Conservation (phyloP, 768 basidiomycete genomes). For the Xerocomellus dryophilus region DNA sequence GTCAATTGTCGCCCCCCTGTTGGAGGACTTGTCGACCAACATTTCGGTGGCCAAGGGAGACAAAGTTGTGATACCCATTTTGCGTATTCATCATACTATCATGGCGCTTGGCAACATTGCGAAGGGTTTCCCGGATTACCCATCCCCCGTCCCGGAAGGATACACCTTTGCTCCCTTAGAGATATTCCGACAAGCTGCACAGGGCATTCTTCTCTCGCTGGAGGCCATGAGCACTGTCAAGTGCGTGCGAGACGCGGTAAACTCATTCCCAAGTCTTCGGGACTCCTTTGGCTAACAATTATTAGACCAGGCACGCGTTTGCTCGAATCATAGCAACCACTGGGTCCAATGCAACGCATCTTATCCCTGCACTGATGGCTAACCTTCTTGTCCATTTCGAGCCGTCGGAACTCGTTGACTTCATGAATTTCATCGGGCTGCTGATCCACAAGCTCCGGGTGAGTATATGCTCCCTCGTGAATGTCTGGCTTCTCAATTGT, state of each 20-base stretch:
- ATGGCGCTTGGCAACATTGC: conserved; percentile 94
- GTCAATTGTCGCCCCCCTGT: conserved; percentile 77
- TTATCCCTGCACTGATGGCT: conserved; percentile 85
- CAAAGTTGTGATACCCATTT: conserved; percentile 71
- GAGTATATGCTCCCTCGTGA: conserved; percentile 5
- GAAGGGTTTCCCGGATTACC: conserved; percentile 94
- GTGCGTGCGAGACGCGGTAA: conserved; percentile 88
- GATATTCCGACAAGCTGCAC: conserved; percentile 81
- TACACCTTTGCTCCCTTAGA: conserved; percentile 70
- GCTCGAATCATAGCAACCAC: conserved; percentile 88
- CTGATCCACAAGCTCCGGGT: conserved; percentile 92
- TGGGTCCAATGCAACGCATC: conserved; percentile 80
- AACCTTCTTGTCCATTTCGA: conserved; percentile 92
- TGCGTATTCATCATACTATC: conserved; percentile 88
- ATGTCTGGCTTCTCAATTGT: not conserved
- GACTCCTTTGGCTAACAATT: conserved; percentile 8
- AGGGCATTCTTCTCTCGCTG: conserved; percentile 81
- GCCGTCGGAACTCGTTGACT: conserved; percentile 88
- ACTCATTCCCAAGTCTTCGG: conserved; percentile 25
- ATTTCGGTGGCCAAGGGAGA: conserved; percentile 55
- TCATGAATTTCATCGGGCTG: conserved; percentile 91
- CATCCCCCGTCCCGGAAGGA: conserved; percentile 61
- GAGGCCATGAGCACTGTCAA: conserved; percentile 86
- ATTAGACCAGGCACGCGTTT: conserved; percentile 88
- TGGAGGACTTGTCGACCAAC: conserved; percentile 64